Percentiles rank a stretch among this genome's conserved stretches.
phyloP scores from a whole-genome alignment of 768 basidiomycete species.

The Panaeolus cyanescens region DNA sequence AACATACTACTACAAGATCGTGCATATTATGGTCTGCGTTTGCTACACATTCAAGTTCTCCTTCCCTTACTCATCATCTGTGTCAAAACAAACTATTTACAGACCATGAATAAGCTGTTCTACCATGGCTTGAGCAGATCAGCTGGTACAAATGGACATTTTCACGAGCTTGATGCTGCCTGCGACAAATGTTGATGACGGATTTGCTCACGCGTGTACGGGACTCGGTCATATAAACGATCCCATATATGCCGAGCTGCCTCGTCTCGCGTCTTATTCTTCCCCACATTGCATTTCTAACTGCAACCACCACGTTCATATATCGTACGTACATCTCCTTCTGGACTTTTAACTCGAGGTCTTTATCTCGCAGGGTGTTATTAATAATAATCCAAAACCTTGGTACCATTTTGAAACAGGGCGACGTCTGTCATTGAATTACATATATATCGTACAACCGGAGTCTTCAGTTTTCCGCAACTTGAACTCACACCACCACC shows the following conservation, averaged over 20 bases:
- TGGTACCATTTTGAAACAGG: no score
- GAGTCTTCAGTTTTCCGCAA: no score
- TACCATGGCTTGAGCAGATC: background rate
- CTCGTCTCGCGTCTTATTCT: background rate
- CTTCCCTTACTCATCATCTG: no score
- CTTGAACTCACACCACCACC: background rate
- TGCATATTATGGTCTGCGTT: no score
- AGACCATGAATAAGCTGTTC: background rate
- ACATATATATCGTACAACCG: no score
- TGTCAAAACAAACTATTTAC: background rate
- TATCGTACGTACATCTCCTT: background rate
- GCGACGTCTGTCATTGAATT: no score
- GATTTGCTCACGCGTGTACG: background rate
- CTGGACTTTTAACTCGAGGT: no score
- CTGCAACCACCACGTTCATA: background rate
- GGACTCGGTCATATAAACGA: background rate
- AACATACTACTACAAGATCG: no score
- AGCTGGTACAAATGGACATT: background rate
- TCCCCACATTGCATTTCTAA: background rate
- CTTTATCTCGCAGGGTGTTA: background rate
- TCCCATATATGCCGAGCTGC: background rate
- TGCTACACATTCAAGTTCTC: no score
- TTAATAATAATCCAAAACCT: background rate
- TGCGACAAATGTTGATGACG: background rate
- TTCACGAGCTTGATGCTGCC: background rate